A percentile compares a stretch with the other conserved stretches of the same genome.
These are phyloP conservation scores for Arthrobotrys sinensis DNA, from an alignment of 2,329 filamentous ascomycete genomes.

Conservation along the genomic window DNA sequence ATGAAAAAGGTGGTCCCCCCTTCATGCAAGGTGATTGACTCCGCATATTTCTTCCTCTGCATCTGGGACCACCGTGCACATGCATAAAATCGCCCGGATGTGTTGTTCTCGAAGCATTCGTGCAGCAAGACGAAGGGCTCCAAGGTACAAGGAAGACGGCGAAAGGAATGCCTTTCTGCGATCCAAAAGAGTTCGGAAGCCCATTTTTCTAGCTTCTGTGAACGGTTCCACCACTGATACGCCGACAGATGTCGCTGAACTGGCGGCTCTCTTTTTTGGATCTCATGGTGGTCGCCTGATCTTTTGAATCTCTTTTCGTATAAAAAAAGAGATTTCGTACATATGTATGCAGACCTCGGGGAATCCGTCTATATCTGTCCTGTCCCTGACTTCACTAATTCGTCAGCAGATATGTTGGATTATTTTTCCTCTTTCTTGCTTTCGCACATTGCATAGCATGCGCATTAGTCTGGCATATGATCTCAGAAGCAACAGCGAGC, in stretches of 20 bases:
- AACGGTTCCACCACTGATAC: constrained; percentile 58
- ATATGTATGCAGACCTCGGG: constrained; percentile 18
- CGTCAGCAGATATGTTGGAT: constrained; percentile 24
- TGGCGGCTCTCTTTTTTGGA: constrained; percentile 47
- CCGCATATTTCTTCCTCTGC: constrained; percentile 46
- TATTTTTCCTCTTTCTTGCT: constrained; percentile 2
- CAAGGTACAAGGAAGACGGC: constrained; percentile 20
- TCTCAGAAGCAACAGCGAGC: not conserved
- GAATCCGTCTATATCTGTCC: constrained; percentile 20
- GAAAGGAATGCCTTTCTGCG: constrained; percentile 20
- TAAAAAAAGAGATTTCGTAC: constrained; percentile 34
- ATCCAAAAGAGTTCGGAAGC: constrained; percentile 11
- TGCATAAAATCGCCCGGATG: constrained; percentile 57
- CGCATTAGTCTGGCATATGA: constrained; percentile 24
- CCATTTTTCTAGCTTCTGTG: constrained; percentile 27
- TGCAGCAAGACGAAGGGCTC: constrained; percentile 7
- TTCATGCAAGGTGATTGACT: constrained; percentile 61
- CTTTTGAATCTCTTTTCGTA: constrained; percentile 10
- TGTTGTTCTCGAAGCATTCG: constrained; percentile 61
- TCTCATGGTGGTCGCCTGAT: constrained; percentile 28
- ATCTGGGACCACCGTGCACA: constrained; percentile 58
- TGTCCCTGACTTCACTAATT: constrained; percentile 26
- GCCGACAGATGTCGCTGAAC: constrained; percentile 57
- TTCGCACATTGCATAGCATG: constrained; percentile 32
- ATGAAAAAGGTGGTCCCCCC: constrained; percentile 24